phyloP scores from a whole-genome alignment of 768 basidiomycete genomes.

The Boletus coccyginus region DNA sequence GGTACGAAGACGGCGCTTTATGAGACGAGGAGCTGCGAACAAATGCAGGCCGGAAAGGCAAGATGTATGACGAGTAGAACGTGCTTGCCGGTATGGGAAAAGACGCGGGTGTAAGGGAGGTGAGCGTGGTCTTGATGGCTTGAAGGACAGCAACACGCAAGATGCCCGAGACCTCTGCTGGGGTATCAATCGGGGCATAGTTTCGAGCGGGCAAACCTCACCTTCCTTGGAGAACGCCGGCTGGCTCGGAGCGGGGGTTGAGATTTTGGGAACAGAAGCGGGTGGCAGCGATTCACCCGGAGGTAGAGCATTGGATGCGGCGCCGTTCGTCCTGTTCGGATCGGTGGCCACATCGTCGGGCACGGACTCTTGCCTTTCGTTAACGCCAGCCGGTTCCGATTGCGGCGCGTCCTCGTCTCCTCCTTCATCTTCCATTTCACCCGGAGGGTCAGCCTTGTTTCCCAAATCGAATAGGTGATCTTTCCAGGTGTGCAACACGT shows the following conservation, averaged over 20 bases:
- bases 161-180: slow-evolving; percentile 34
- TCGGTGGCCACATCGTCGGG: slow-evolving; percentile 6
- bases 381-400: slow-evolving; percentile 6
- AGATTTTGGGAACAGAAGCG: neutral
- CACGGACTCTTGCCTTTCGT: slow-evolving; percentile 6
- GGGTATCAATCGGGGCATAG: neutral
- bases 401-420: slow-evolving; percentile 7
- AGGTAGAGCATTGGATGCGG: slow-evolving; percentile 5
- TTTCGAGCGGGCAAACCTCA: slow-evolving; percentile 9
- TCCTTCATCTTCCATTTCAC: slow-evolving; percentile 23
- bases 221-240: slow-evolving; percentile 29
- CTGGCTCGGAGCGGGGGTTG: slow-evolving; percentile 7
- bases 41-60: slow-evolving; percentile 78
- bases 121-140: slow-evolving; percentile 51
- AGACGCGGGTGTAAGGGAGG: slow-evolving; percentile 44
- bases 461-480: slow-evolving; percentile 76
- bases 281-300: slow-evolving; percentile 6
- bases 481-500: slow-evolving; percentile 71
- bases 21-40: slow-evolving; percentile 14
- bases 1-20: slow-evolving; percentile 33
- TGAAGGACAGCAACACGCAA: slow-evolving; percentile 66
- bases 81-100: slow-evolving; percentile 78
- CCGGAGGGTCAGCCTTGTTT: slow-evolving; percentile 56
- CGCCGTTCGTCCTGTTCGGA: slow-evolving; percentile 26
- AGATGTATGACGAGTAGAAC: slow-evolving; percentile 73